Percentiles rank a stretch among this genome's conserved stretches.
Conservation (phyloP, 352 stramenopile genomes). For the Globisporangium radiosum region DNA sequence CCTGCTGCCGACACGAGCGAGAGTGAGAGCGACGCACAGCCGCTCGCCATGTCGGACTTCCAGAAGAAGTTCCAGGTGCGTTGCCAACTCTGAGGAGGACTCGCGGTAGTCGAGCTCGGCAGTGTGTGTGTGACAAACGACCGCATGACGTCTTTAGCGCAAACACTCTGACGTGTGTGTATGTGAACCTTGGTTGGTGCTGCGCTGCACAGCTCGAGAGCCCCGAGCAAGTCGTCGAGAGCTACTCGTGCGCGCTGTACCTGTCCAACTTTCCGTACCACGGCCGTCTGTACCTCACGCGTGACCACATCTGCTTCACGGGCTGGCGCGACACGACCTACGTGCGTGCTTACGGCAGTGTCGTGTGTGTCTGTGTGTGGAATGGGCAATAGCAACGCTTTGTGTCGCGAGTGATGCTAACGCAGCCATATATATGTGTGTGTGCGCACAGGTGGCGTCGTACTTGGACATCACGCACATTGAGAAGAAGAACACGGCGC, state of each 20-base stretch:
- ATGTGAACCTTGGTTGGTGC: background rate
- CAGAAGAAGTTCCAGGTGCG: constrained; percentile 80
- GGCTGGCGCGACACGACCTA: constrained; percentile 80
- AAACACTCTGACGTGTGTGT: background rate
- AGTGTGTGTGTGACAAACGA: background rate
- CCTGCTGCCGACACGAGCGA: constrained; percentile 10
- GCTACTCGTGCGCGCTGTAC: constrained; percentile 76
- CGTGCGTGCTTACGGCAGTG: constrained; percentile 23
- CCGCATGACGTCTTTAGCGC: background rate
- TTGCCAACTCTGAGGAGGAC: background rate
- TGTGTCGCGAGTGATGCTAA: too few species aligned
- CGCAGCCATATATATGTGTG: background rate
- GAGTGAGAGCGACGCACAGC: constrained; percentile 27
- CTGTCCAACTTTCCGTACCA: constrained; percentile 79
- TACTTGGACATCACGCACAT: constrained; percentile 67
- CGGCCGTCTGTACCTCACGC: constrained; percentile 71
- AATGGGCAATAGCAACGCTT: too few species aligned
- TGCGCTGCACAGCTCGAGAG: constrained; percentile 33
- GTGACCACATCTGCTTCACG: constrained; percentile 70
- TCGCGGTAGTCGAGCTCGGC: background rate
- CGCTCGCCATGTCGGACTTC: constrained; percentile 60
- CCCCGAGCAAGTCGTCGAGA: constrained; percentile 78
- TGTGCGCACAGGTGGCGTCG: constrained; percentile 38
- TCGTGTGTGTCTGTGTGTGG: background rate
- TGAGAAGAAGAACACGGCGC: constrained; percentile 81